A percentile compares a stretch with the other conserved stretches of the same genome.
phyloP scores from a whole-genome alignment of 2,329 filamentous ascomycete genomes.

The Apiospora arundinis region DNA sequence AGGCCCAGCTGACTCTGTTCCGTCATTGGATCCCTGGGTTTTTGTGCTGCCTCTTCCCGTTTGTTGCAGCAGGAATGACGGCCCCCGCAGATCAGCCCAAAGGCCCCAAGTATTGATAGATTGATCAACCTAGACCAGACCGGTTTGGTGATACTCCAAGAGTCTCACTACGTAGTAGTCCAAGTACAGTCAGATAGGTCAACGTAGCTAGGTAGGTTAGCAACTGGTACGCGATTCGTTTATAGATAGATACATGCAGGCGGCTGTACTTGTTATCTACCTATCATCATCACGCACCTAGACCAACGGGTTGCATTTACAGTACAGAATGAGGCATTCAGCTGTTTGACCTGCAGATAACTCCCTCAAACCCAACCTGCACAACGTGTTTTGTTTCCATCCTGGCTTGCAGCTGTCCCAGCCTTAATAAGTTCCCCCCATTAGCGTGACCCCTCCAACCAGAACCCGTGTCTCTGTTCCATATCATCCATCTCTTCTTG shows the following conservation, averaged over 20 bases:
- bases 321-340: slow-evolving; percentile 13
- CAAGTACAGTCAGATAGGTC: not conserved
- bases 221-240: not conserved
- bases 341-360: slow-evolving; percentile 12
- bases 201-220: too few relatives aligned
- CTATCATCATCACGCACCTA: not conserved
- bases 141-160: not conserved
- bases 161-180: too few relatives aligned
- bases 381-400: slow-evolving; percentile 16
- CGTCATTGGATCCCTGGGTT: slow-evolving; percentile 6
- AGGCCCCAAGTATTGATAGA: not conserved
- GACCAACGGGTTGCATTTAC: not conserved
- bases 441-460: slow-evolving; percentile 16
- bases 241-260: not conserved
- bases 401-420: slow-evolving; percentile 18
- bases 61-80: slow-evolving; percentile 4
- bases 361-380: slow-evolving; percentile 3
- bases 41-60: slow-evolving; percentile 7
- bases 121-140: too few relatives aligned
- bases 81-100: slow-evolving; percentile 14
- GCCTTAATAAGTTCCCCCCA: slow-evolving; percentile 13
- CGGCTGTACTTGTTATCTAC: not conserved
- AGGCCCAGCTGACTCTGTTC: slow-evolving; percentile 12
- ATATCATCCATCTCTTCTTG: not conserved
- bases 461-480: slow-evolving; percentile 14